A percentile compares a stretch with the other conserved stretches of the same genome.
phyloP scores from a whole-genome alignment of 805 yeast species.

The Starmerella scarabaei region DNA sequence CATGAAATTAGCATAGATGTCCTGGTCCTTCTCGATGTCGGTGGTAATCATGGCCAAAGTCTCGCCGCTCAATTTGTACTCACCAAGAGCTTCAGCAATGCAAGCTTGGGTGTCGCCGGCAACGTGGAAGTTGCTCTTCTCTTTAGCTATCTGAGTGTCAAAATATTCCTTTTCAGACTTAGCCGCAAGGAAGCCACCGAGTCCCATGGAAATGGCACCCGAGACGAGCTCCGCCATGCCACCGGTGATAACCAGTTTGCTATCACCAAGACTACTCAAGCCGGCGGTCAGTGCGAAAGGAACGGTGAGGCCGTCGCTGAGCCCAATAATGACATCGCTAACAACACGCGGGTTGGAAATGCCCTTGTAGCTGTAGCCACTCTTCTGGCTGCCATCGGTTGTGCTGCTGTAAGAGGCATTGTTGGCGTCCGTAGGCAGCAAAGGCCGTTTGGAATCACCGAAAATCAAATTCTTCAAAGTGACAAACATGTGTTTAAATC shows the following conservation, averaged over 20 bases:
- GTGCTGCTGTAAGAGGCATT: constrained; percentile 14
- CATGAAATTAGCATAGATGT: constrained; percentile 69
- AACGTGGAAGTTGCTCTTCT: constrained; percentile 19
- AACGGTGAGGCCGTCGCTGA: constrained; percentile 90
- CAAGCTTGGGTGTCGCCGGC: constrained; percentile 47
- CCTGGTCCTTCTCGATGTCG: constrained; percentile 69
- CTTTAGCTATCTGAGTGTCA: constrained; percentile 24
- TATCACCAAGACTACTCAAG: constrained; percentile 74
- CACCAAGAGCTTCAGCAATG: constrained; percentile 66
- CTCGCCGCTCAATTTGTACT: constrained; percentile 51
- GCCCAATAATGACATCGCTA: constrained; percentile 86
- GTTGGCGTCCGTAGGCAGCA: constrained; percentile 22
- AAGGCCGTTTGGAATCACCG: constrained; percentile 21
- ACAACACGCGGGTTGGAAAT: constrained; percentile 61
- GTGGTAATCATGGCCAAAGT: constrained; percentile 61
- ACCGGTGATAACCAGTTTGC: constrained; percentile 88
- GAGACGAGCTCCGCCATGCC: constrained; percentile 95
- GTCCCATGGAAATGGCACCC: constrained; percentile 96
- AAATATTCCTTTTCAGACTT: constrained; percentile 48
- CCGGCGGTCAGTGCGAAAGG: constrained; percentile 99
- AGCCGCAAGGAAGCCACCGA: constrained; percentile 94
- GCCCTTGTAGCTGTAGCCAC: constrained; percentile 20
- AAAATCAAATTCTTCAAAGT: constrained; percentile 24
- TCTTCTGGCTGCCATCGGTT: constrained; percentile 15
- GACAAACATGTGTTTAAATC: constrained; percentile 18